phyloP scores from a whole-genome alignment of 176 grass and related monocot genomes.

The Rhynchospora pubera region DNA sequence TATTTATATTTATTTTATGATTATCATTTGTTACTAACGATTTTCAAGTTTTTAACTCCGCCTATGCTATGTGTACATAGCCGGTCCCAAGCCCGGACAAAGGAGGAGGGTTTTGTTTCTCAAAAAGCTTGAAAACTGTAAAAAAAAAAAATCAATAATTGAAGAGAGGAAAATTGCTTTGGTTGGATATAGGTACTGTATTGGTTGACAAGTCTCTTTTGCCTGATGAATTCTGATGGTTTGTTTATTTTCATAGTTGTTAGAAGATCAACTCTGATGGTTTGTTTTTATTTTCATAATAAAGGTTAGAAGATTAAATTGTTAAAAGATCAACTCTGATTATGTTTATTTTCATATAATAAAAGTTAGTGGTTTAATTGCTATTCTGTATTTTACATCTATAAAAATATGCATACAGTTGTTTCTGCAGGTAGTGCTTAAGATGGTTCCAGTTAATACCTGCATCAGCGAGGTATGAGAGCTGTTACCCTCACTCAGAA shows the following conservation, averaged over 20 bases:
- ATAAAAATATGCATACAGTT: too few species aligned
- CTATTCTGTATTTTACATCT: too few species aligned
- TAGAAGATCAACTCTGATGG: too few species aligned
- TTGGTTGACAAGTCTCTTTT: neutral
- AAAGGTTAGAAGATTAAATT: neutral
- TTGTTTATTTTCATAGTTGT: neutral
- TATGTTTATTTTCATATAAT: too few species aligned
- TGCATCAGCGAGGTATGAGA: too few species aligned
- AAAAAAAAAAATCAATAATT: neutral
- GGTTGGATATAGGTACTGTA: neutral
- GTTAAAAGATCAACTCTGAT: too few species aligned
- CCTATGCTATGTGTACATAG: constrained; percentile 7
- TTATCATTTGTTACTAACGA: neutral
- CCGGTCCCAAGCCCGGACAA: constrained; percentile 11
- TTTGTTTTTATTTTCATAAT: too few species aligned
- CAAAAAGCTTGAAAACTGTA: neutral
- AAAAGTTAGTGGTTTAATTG: too few species aligned
- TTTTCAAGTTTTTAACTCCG: constrained; percentile 15
- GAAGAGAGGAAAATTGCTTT: neutral
- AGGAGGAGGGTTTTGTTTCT: neutral
- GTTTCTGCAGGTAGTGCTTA: too few species aligned
- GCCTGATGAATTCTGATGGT: neutral
- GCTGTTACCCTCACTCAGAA: too few species aligned
- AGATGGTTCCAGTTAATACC: too few species aligned
- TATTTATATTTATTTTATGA: neutral